Base-by-base conservation (phyloP, 495 filamentous ascomycete genomes). In the Podospora anserina region DNA sequence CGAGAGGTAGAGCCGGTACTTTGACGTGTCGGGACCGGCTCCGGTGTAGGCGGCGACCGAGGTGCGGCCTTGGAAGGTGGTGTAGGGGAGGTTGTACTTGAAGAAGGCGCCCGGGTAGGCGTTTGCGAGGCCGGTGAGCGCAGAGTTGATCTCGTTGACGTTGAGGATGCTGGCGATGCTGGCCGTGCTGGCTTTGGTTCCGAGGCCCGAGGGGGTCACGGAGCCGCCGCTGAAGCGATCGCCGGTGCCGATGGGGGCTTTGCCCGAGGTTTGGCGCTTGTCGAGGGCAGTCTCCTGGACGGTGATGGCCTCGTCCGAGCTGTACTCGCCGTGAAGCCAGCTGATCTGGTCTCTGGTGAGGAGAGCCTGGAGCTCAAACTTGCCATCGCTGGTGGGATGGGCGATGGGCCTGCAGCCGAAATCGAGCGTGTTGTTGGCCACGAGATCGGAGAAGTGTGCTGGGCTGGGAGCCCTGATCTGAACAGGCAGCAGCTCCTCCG, bases 141-240 rank as follows among this genome's bases (percentile, higher is more conserved):
- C 79, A 1, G 72, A 74, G n/a, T 55, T 18, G 61, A 81, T 75
- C 69, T 81, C 79, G 18, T 71, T 68, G 3, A 75, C 56, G 67
- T 73, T 80, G 27, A 81, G 64, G 49, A 80, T 72, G 18, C 67
- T 74, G 28, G 68, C 66, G 60, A 77, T 67, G 19, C 67, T 70
- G 20, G 67, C 68, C 1, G 66, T 66, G 61, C 15, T 44, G 15
- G 61, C 16, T 32, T 63, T 63, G 61, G 61, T 63, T 13, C 61
- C 61, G 18, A 63, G 61, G 6, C 61, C 61, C 15, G 20, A 32
- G 20, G 61, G 61, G 6, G 61, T 27, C 18, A 23, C 4, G n/a
- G 61, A 34, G 32, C 61, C 61, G 34, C 28, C 15, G 30, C 30
- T 44, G 30, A 63, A 63, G 1, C 61, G 3, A 27, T 63, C 61